Evolutionary conservation across 2,329 filamentous ascomycete species (phyloP).

Genomic region (Leptographium radiaticola): DNA sequence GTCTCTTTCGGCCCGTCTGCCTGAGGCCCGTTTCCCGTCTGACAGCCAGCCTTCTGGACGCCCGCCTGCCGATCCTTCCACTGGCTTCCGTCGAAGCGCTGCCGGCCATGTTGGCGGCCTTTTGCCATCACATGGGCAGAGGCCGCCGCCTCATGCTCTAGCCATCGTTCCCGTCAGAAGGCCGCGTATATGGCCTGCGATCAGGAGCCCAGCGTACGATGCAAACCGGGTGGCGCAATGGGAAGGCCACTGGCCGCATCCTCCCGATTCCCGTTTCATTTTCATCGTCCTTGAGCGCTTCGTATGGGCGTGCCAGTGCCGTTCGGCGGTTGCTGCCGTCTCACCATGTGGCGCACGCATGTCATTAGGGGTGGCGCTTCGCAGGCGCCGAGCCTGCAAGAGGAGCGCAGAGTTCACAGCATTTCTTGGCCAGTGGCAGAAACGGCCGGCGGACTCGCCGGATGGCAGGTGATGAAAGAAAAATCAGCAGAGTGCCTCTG

Average conservation of each 20-base stretch:
- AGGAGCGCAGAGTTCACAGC: neutral
- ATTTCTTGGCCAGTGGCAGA: neutral
- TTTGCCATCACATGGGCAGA: constrained; percentile 19
- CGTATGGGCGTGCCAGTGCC: too few species aligned
- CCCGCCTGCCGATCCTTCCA: constrained; percentile 28
- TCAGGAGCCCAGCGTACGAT: too few species aligned
- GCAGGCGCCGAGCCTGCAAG: neutral
- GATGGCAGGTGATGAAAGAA: neutral
- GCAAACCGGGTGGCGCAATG: too few species aligned
- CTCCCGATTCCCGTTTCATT: too few species aligned
- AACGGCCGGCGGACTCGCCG: neutral
- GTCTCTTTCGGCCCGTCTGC: neutral
- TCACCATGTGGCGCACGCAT: neutral
- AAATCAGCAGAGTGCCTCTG: neutral
- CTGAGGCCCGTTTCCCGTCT: neutral
- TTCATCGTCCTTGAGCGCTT: too few species aligned
- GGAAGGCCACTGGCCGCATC: too few species aligned
- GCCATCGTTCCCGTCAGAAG: too few species aligned
- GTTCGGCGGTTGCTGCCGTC: neutral
- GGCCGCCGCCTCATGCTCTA: neutral
- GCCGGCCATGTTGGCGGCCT: constrained; percentile 23
- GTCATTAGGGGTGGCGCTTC: neutral
- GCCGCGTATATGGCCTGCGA: too few species aligned
- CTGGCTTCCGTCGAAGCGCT: constrained; percentile 23
- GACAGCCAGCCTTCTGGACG: constrained; percentile 19